phyloP scores from a whole-genome alignment of 192 early-diverging fungal genomes.

The Coemansia sp. region DNA sequence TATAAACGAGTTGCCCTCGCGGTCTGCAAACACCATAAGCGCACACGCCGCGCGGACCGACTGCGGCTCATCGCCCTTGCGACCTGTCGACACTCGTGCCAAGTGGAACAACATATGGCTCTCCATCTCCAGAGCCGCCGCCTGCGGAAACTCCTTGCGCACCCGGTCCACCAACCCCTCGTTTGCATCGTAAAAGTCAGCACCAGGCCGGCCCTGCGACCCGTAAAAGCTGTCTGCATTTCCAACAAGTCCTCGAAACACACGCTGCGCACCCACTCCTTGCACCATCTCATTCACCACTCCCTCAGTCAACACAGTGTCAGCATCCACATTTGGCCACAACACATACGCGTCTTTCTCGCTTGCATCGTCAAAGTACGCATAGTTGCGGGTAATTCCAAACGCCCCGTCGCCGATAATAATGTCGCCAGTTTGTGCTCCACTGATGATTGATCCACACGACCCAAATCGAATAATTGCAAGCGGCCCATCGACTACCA shows the following conservation, averaged over 20 bases:
- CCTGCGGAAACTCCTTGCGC: slow-evolving; percentile 22
- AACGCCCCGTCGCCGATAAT: slow-evolving; percentile 68
- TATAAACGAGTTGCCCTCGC: slow-evolving; percentile 69
- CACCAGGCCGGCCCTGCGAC: slow-evolving; percentile 72
- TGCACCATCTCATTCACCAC: slow-evolving; percentile 31
- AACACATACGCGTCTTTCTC: slow-evolving; percentile 61
- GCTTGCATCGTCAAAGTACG: slow-evolving; percentile 58
- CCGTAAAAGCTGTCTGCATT: slow-evolving; percentile 85
- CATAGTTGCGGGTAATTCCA: slow-evolving; percentile 67
- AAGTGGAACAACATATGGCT: slow-evolving; percentile 79
- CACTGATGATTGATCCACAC: slow-evolving; percentile 69
- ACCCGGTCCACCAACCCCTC: slow-evolving; percentile 57
- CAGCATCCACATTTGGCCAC: slow-evolving; percentile 59
- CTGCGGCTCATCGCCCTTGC: slow-evolving; percentile 7
- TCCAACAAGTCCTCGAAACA: slow-evolving; percentile 65
- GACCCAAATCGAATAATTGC: slow-evolving; percentile 80
- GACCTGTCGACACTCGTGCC: slow-evolving; percentile 55
- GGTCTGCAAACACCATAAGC: slow-evolving; percentile 81
- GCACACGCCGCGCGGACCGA: slow-evolving; percentile 72
- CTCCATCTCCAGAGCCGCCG: slow-evolving; percentile 79
- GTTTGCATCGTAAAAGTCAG: slow-evolving; percentile 78
- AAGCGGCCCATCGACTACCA: slow-evolving; percentile 73
- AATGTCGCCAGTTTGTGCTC: slow-evolving; percentile 59
- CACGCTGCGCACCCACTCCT: slow-evolving; percentile 35
- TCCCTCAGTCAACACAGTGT: slow-evolving; percentile 53